Base-by-base conservation (phyloP, 208 protist species). In the Naegleria lovaniensis region DNA sequence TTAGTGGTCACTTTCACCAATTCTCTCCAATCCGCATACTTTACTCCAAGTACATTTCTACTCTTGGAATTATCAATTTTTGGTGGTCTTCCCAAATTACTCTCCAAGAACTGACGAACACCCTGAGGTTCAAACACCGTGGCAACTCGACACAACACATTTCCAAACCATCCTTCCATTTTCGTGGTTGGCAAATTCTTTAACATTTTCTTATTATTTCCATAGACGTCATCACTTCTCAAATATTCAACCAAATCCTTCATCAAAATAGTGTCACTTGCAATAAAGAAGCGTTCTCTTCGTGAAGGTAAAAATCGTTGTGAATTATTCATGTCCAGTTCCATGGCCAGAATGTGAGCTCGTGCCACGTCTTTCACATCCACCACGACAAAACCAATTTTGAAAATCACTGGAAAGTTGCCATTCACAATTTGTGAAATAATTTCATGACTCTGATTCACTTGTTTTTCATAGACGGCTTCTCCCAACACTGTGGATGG, bases 261-360 rank as follows among this genome's bases (percentile, higher is more conserved):
- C 2, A 4, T 29, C 86, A 25, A 5, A n/a, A 22, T 55, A 5
- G 85, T 25, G 29, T 9, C 59, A 29, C 85, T 4, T 58, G 51
- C 51, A 85, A 86, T 25, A 85, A 51, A 36, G 19, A 51, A 59
- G 16, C 43, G 85, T 90, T 90, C 85, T 85, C 22, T 86, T 29
- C 86, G 16, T 87, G 85, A 58, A 85, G 85, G 85, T n/a, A 90
- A 86, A 90, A 90, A 90, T n/a, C 58, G 15, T 5, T 25, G 3
- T 29, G 4, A n/a, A 75, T 29, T 75, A 75, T n/a, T 15, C 5
- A 58, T 58, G 5, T 58, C 51, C 5, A 41, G 4, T 40, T 84
- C 83, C 13, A 36, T 36, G 22, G 39, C 38, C 33, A 48, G 22
- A 29, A 48, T 29, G 16, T 85, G 83, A 48, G 83, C 33, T n/a